Conservation (phyloP, 1,284 basidiomycete genomes). For the Fomitiporia mediterranea region DNA sequence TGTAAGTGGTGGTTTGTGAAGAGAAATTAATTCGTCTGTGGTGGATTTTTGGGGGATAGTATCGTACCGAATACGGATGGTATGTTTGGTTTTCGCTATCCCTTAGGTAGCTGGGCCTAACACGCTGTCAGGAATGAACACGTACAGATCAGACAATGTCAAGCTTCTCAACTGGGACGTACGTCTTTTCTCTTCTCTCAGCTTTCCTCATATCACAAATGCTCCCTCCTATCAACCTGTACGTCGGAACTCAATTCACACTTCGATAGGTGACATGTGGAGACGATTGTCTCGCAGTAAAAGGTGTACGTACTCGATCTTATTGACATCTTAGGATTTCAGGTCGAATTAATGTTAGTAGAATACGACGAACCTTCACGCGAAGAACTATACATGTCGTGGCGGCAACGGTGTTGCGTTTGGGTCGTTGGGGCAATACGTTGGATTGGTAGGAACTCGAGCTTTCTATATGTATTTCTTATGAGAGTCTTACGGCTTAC, state of each 20-base stretch:
- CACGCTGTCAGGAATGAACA: conserved; percentile 45
- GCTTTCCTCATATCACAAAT: too few species aligned
- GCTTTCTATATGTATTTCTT: too few species aligned
- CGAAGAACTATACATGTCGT: conserved; percentile 26
- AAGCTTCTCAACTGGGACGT: conserved; percentile 52
- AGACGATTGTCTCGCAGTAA: conserved; percentile 33
- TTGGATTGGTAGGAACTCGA: conserved; percentile 15
- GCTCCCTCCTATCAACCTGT: too few species aligned
- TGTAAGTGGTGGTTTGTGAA: conserved; percentile 7
- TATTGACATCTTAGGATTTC: too few species aligned
- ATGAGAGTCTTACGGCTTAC: too few species aligned
- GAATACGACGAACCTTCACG: conserved; percentile 28
- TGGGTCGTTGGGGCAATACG: conserved; percentile 28
- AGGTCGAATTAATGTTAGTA: too few species aligned
- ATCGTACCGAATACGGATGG: conserved; percentile 65
- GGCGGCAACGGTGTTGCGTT: conserved; percentile 33
- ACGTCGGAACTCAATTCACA: not conserved
- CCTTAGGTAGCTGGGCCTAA: too few species aligned
- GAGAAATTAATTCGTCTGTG: conserved; percentile 3
- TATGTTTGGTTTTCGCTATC: too few species aligned
- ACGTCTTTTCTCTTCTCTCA: conserved; percentile 22
- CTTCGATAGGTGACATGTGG: conserved; percentile 40
- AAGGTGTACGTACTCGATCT: conserved; percentile 22
- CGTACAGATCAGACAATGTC: conserved; percentile 51
- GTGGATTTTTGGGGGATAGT: conserved; percentile 28